Conservation (phyloP, 1,284 basidiomycete species). For the Marasmius sp. region DNA sequence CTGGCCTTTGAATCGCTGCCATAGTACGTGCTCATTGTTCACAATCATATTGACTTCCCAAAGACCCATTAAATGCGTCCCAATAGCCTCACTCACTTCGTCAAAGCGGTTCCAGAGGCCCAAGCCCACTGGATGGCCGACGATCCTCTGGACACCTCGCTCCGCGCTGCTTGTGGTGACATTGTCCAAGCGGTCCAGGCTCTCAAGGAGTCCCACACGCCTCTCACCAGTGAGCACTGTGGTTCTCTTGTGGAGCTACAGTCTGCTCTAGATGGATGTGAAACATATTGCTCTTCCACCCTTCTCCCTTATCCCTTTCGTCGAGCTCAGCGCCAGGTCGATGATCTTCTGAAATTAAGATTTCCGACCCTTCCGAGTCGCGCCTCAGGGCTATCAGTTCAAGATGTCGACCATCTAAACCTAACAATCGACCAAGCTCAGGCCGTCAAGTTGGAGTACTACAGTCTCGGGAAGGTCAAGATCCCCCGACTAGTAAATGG, state of each 20-base stretch:
- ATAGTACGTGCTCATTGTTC: conserved; percentile 14
- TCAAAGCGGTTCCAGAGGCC: conserved; percentile 10
- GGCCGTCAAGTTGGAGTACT: conserved; percentile 7
- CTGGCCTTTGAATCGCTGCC: conserved; percentile 17
- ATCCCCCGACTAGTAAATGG: conserved; percentile 44
- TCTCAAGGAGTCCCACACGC: conserved; percentile 17
- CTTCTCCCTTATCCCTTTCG: conserved; percentile 14
- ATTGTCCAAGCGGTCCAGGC: conserved; percentile 21
- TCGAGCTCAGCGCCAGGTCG: conserved; percentile 16
- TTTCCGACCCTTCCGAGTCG: neutral
- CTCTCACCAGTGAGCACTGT: conserved; percentile 8
- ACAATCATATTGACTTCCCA: neutral
- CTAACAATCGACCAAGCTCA: neutral
- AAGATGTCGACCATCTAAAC: neutral
- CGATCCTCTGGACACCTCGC: conserved; percentile 6
- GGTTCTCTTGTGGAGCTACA: conserved; percentile 10
- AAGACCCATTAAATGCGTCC: neutral
- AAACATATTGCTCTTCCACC: conserved; percentile 11
- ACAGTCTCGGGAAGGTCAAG: conserved; percentile 10
- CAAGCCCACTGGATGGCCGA: conserved; percentile 9
- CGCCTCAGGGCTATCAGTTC: neutral
- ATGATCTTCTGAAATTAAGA: conserved; percentile 12
- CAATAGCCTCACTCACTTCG: conserved; percentile 15
- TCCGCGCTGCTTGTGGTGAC: conserved; percentile 15
- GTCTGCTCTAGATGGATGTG: conserved; percentile 7